Evolutionary conservation across 352 stramenopile genomes (phyloP).

Genomic region (Aphanomyces astaci): DNA sequence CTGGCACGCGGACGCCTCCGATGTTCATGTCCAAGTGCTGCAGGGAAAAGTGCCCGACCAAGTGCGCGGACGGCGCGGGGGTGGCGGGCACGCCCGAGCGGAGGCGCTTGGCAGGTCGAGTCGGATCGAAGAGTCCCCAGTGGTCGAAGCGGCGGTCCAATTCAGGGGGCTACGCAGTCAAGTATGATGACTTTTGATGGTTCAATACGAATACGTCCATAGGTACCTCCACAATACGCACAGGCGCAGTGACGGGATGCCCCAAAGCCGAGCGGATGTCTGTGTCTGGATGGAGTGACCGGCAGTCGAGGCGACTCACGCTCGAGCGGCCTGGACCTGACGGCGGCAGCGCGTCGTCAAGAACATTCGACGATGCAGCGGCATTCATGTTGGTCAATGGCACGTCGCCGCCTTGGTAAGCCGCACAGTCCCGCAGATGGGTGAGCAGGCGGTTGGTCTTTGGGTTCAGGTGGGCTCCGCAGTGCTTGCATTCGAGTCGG

Average conservation of each 20-base stretch:
- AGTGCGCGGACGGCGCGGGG: neutral
- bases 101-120: neutral
- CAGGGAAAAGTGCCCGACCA: neutral
- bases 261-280: too few species aligned
- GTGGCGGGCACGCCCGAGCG: neutral
- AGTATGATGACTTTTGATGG: too few species aligned
- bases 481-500: neutral
- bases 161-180: neutral
- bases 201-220: too few species aligned
- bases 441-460: neutral
- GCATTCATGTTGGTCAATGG: neutral
- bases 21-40: neutral
- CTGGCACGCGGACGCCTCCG: neutral
- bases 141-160: neutral
- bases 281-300: neutral
- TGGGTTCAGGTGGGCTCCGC: neutral
- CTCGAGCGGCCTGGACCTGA: neutral
- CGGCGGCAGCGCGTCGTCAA: neutral
- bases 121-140: neutral
- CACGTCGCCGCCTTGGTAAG: neutral
- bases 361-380: neutral
- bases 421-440: neutral
- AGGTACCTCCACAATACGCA: too few species aligned
- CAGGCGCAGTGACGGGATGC: too few species aligned
- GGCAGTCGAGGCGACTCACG: neutral